These are phyloP conservation scores for Boeremia exigua DNA, from an alignment of 2,329 filamentous ascomycete species.

Conservation along the genomic window DNA sequence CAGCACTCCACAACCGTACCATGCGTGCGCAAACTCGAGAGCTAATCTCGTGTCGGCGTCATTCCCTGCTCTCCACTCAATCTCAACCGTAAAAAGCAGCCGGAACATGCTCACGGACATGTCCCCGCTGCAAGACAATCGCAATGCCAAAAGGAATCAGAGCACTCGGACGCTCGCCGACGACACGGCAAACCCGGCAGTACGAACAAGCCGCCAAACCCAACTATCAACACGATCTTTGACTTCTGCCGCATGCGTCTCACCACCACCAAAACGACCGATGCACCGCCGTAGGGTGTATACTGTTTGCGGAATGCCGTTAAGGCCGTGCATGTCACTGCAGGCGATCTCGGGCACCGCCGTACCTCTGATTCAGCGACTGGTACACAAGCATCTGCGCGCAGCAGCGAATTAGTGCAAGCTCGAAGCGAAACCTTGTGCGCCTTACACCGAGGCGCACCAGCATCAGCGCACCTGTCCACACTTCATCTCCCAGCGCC, in stretches of 20 bases:
- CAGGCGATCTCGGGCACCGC: constrained; percentile 8
- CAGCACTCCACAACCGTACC: constrained; percentile 5
- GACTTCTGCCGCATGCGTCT: constrained; percentile 16
- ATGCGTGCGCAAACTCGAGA: constrained; percentile 4
- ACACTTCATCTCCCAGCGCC: constrained; percentile 3
- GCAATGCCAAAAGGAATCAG: constrained; percentile 8
- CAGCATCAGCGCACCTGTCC: neutral
- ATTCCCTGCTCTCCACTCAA: constrained; percentile 10
- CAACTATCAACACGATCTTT: neutral
- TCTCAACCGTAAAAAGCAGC: constrained; percentile 2
- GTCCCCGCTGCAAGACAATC: constrained; percentile 4
- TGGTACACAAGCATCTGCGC: neutral
- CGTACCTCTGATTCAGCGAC: constrained; percentile 4
- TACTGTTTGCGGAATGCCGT: constrained; percentile 11
- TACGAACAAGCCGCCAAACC: neutral
- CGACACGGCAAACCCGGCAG: constrained; percentile 10
- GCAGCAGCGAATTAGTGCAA: constrained; percentile 1
- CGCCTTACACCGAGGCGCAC: constrained; percentile 10
- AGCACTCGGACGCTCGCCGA: constrained; percentile 14
- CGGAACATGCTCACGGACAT: constrained; percentile 9
- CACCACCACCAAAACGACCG: constrained; percentile 6
- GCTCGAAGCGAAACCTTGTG: constrained; percentile 3
- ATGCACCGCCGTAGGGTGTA: constrained; percentile 7
- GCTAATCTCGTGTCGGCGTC: constrained; percentile 11
- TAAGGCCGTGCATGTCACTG: constrained; percentile 5